phyloP scores from a whole-genome alignment of 2,329 filamentous ascomycete genomes.

The Phialocephala sp. region DNA sequence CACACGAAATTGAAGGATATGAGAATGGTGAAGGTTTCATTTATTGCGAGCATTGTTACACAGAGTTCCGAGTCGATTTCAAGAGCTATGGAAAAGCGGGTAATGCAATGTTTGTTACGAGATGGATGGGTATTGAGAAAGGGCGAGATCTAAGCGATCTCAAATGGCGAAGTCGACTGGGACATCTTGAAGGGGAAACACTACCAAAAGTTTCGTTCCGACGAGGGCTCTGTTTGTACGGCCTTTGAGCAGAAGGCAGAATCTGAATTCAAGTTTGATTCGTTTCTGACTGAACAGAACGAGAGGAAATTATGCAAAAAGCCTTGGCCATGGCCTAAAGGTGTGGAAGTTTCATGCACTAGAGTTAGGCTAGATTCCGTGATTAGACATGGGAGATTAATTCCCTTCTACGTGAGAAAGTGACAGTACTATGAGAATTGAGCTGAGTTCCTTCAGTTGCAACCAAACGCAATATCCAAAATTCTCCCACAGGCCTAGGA shows the following conservation, averaged over 20 bases:
- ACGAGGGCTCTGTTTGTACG: constrained; percentile 26
- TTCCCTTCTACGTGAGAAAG: neutral
- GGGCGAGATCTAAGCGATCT: constrained; percentile 15
- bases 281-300: constrained; percentile 21
- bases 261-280: constrained; percentile 25
- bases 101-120: constrained; percentile 27
- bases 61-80: constrained; percentile 26
- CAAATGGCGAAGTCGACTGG: constrained; percentile 22
- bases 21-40: constrained; percentile 23
- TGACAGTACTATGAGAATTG: neutral
- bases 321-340: constrained; percentile 17
- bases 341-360: constrained; percentile 12
- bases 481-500: no score
- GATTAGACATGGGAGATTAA: constrained; percentile 15
- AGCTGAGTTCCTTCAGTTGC: neutral
- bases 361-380: constrained; percentile 13
- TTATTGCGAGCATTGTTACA: constrained; percentile 25
- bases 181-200: neutral
- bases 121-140: constrained; percentile 29
- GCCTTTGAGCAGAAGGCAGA: constrained; percentile 23
- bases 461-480: neutral
- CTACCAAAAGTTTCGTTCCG: constrained; percentile 7
- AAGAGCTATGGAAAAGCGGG: constrained; percentile 23
- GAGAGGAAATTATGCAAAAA: constrained; percentile 17
- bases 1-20: constrained; percentile 14